Percentiles rank a stretch among this genome's conserved stretches.
Evolutionary conservation across 2,329 filamentous ascomycete species (phyloP).

Genomic region (Fusarium xyrophilum): DNA sequence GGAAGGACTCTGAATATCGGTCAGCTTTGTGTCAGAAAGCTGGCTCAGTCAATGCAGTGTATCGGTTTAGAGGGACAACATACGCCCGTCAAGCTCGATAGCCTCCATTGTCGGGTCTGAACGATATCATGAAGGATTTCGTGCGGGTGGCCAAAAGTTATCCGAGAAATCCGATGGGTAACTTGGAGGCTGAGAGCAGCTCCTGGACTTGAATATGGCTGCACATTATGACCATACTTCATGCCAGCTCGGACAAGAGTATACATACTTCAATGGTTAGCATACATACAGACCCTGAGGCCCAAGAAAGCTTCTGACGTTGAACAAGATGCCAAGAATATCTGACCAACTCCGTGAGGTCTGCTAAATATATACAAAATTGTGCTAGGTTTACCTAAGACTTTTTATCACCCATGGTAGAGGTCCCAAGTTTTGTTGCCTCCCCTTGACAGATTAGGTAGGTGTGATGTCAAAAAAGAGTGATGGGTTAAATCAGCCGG

Average conservation of each 20-base stretch:
- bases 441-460: neutral
- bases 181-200: neutral
- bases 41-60: neutral
- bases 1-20: too few relatives aligned
- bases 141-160: neutral
- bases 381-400: neutral
- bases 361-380: neutral
- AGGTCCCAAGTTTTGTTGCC: neutral
- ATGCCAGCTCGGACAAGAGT: neutral
- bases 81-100: neutral
- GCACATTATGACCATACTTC: neutral
- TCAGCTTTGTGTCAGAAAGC: neutral
- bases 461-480: neutral
- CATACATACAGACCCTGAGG: neutral
- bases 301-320: neutral
- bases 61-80: neutral
- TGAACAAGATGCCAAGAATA: neutral
- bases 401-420: neutral
- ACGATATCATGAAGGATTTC: neutral
- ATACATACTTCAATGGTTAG: neutral
- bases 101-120: neutral
- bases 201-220: neutral
- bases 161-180: neutral
- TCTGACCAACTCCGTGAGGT: neutral
- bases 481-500: neutral